Evolutionary conservation across 1,139 yeast species (phyloP), one percentile per base, ranked within the genome.

Genomic region (Trichomonascaceae sp.): DNA sequence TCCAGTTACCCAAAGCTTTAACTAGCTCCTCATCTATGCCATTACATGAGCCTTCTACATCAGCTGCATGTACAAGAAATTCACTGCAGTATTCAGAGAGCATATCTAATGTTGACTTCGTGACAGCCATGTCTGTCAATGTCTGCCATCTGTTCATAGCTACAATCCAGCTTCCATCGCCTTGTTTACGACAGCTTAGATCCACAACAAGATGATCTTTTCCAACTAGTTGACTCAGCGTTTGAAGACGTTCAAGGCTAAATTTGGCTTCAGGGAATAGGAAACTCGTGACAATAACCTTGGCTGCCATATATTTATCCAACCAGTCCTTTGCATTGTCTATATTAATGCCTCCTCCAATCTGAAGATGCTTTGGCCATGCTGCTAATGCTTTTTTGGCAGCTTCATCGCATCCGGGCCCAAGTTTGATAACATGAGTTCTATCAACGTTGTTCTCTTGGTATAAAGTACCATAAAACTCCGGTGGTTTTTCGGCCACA

Each of bases 71-170:
- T 24, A 93, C 84, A 56, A 93, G 74, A 64, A 91, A 87, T 70
- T 93, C 99, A 59, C 82, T 80, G 64, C 98, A 88, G 68, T 85
- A 87, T 51, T 75, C 55, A 13, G 85, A 72, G 41, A 93, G 77
- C 53, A 70, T 59, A 4, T 63, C 67, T 54, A 93, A 77, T 32
- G 87, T 79, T 32, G 78, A 79, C 45, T 69, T 67, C 51, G 75
- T 74, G 53, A 93, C 74, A 53, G 72, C 79, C 50, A 83, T 78
- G 49, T 76, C 77, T 0, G 99, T 93, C 45, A 91, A 72, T 0
- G 95, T 87, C 70, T 91, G 97, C 99, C 99, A 93, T 69, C 91
- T 87, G 70, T 95, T 90, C 83, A 90, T 93, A 4, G 98, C 97
- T 7, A 95, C 98, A 22, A 84, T 80, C 99, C 99, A 93, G 49